Evolutionary conservation across 78 protist genomes (phyloP).

Genomic region (Protostelium mycophagum): DNA sequence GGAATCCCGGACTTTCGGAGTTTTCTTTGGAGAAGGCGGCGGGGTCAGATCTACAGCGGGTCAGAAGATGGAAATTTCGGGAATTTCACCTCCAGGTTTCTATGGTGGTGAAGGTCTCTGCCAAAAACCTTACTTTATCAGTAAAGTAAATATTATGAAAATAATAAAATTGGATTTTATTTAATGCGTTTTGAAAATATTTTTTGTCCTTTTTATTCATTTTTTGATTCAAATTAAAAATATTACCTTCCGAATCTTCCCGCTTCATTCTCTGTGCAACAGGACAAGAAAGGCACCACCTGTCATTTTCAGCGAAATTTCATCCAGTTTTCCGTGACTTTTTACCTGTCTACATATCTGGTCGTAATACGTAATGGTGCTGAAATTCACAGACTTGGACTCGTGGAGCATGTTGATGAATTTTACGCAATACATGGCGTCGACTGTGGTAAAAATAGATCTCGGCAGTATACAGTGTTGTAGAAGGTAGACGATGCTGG

Average conservation of each 20-base stretch:
- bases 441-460: slow-evolving; percentile 32
- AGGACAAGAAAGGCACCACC: slow-evolving; percentile 5
- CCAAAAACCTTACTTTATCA: slow-evolving; percentile 19
- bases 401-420: slow-evolving; percentile 21
- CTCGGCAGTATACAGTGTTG: slow-evolving; percentile 52
- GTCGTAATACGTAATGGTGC: slow-evolving; percentile 13
- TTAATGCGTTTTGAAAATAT: too few species aligned
- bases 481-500: slow-evolving; percentile 18
- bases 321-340: too few species aligned
- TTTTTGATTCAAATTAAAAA: too few species aligned
- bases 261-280: slow-evolving; percentile 41
- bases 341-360: neutral
- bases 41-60: neutral
- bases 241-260: slow-evolving; percentile 27
- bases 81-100: slow-evolving; percentile 16
- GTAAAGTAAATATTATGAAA: neutral
- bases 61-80: slow-evolving; percentile 11
- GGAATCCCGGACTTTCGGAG: neutral
- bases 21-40: neutral
- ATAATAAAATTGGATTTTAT: too few species aligned
- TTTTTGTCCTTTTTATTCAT: too few species aligned
- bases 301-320: too few species aligned
- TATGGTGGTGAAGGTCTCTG: slow-evolving; percentile 12
- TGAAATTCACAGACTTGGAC: slow-evolving; percentile 18
- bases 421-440: slow-evolving; percentile 45